These are phyloP conservation scores for Microascus cirrosus DNA, from an alignment of 2,329 filamentous ascomycete species.

Conservation along the genomic window DNA sequence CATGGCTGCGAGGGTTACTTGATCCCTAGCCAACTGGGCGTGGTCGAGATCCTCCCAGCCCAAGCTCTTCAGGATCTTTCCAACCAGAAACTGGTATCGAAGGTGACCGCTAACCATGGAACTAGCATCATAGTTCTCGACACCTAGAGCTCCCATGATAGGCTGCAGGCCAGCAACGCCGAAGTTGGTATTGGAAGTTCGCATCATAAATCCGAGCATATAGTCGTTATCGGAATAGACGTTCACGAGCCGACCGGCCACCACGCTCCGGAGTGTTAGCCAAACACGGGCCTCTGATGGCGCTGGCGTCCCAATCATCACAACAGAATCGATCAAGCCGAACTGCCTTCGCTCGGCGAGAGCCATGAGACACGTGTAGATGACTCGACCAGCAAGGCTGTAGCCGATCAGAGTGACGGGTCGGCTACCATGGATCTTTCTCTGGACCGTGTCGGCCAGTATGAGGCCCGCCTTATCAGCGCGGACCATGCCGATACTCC, in stretches of 20 bases:
- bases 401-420: constrained; percentile 74
- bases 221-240: constrained; percentile 83
- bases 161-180: constrained; percentile 77
- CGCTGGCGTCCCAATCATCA: constrained; percentile 73
- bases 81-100: constrained; percentile 57
- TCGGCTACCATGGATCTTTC: constrained; percentile 72
- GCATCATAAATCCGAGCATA: constrained; percentile 78
- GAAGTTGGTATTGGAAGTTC: constrained; percentile 68
- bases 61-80: constrained; percentile 54
- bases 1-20: constrained; percentile 16
- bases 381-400: constrained; percentile 69
- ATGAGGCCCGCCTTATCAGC: constrained; percentile 61
- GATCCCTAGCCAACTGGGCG: constrained; percentile 19
- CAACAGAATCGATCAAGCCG: constrained; percentile 74
- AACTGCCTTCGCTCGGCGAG: constrained; percentile 75
- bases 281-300: constrained; percentile 64
- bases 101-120: constrained; percentile 58
- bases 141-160: constrained; percentile 51
- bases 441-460: constrained; percentile 73
- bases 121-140: constrained; percentile 59
- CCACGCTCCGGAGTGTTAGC: constrained; percentile 66
- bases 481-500: constrained; percentile 63
- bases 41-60: constrained; percentile 56
- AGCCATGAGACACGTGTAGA: constrained; percentile 72
- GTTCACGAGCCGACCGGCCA: constrained; percentile 77